Conservation (phyloP, 108 stramenopile species). For the Fistulifera pelliculosa region DNA sequence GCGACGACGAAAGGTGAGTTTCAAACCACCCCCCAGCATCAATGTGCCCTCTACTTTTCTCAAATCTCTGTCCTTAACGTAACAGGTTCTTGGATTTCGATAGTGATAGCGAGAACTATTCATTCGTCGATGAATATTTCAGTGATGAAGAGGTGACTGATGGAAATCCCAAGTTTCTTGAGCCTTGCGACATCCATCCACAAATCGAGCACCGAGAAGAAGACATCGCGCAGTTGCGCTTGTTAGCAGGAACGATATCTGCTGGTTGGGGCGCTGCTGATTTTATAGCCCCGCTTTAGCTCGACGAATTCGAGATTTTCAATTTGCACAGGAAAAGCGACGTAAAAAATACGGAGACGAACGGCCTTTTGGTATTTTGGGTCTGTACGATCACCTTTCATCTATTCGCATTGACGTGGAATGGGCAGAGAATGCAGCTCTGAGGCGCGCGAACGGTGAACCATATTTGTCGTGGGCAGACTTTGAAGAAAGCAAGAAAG, state of each 20-base stretch:
- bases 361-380: slow-evolving; percentile 78
- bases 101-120: too few relatives aligned
- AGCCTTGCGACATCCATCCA: slow-evolving; percentile 34
- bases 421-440: slow-evolving; percentile 88
- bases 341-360: slow-evolving; percentile 74
- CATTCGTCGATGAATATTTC: neutral
- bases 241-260: slow-evolving; percentile 66
- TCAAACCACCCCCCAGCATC: too few relatives aligned
- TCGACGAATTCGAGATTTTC: slow-evolving; percentile 72
- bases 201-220: slow-evolving; percentile 43
- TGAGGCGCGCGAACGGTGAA: slow-evolving; percentile 55
- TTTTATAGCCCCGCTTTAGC: slow-evolving; percentile 67
- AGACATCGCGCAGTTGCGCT: slow-evolving; percentile 66
- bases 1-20: too few relatives aligned
- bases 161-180: slow-evolving; percentile 15
- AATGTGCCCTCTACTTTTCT: too few relatives aligned
- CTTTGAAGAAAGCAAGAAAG: slow-evolving; percentile 56
- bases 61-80: too few relatives aligned
- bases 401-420: slow-evolving; percentile 67
- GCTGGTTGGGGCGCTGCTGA: slow-evolving; percentile 60
- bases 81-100: too few relatives aligned
- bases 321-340: slow-evolving; percentile 80
- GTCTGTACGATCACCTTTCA: slow-evolving; percentile 73
- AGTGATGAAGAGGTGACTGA: slow-evolving; percentile 3
- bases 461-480: slow-evolving; percentile 77